A percentile compares a stretch with the other conserved stretches of the same genome.
These are phyloP conservation scores for Melanogaster broomeanus DNA, from an alignment of 768 basidiomycete genomes.

Conservation along the genomic window DNA sequence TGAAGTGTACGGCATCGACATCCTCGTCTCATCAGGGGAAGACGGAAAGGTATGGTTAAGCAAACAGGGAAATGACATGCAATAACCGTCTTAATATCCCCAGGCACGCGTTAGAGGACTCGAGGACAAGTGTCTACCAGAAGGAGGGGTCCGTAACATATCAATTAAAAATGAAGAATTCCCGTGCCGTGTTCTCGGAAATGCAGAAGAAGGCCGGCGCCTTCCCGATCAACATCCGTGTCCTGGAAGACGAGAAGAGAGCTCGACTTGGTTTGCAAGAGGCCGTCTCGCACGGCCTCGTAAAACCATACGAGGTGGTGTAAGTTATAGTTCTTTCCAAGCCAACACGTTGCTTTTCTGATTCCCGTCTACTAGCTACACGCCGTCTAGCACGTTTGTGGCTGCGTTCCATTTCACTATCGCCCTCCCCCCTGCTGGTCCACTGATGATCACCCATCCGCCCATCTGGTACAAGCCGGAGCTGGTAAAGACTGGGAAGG, in stretches of 20 bases:
- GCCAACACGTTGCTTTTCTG: not conserved
- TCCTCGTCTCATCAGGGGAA: slow-evolving; percentile 83
- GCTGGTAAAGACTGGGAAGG: slow-evolving; percentile 85
- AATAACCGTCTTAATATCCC: not conserved
- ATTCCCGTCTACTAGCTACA: slow-evolving; percentile 53
- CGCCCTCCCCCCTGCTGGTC: slow-evolving; percentile 88
- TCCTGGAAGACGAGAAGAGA: slow-evolving; percentile 93
- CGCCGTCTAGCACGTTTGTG: slow-evolving; percentile 79
- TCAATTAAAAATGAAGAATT: slow-evolving; percentile 97
- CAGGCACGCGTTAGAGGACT: slow-evolving; percentile 89
- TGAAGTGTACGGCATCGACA: slow-evolving; percentile 94
- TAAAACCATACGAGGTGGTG: slow-evolving; percentile 95
- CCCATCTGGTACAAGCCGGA: slow-evolving; percentile 94
- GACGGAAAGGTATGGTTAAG: slow-evolving; percentile 76
- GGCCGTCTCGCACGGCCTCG: slow-evolving; percentile 90
- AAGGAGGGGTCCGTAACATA: slow-evolving; percentile 85
- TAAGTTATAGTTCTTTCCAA: slow-evolving; percentile 40
- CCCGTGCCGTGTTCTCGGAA: slow-evolving; percentile 94
- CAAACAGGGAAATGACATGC: not conserved
- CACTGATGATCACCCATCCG: slow-evolving; percentile 81
- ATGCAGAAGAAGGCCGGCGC: slow-evolving; percentile 97
- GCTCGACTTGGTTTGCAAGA: slow-evolving; percentile 94
- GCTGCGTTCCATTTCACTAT: slow-evolving; percentile 98
- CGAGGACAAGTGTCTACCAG: slow-evolving; percentile 92
- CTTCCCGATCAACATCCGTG: slow-evolving; percentile 97